phyloP scores from a whole-genome alignment of 306 rosid genomes.

The Cotoneaster glaucophyllus region DNA sequence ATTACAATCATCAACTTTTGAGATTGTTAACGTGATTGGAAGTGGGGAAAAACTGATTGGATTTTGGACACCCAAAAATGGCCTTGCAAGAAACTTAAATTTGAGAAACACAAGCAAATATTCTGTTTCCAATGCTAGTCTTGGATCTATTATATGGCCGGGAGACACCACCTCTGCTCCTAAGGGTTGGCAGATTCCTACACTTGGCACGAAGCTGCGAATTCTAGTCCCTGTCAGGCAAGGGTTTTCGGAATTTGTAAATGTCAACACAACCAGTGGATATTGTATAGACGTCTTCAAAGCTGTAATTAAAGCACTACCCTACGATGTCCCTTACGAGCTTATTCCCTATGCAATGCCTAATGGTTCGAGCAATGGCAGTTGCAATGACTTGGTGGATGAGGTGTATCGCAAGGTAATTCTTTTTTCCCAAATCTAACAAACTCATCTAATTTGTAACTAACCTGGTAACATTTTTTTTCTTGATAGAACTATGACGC shows the following conservation, averaged over 20 bases:
- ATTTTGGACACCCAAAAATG: conserved; percentile 1
- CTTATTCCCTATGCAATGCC: conserved; percentile 12
- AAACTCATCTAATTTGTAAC: not conserved
- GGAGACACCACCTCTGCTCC: conserved; percentile 17
- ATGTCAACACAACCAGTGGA: not conserved
- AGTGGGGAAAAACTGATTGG: not conserved
- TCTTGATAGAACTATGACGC: conserved; percentile 13
- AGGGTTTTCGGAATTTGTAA: conserved; percentile 6
- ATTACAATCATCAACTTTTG: conserved; percentile 20
- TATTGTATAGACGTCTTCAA: conserved; percentile 15
- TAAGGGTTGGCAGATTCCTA: conserved; percentile 26
- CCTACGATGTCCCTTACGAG: conserved; percentile 6
- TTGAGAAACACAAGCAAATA: not conserved
- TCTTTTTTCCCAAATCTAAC: not conserved
- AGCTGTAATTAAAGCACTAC: conserved; percentile 3
- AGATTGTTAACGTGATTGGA: conserved; percentile 28
- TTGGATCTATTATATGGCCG: conserved; percentile 26
- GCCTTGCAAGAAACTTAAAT: not conserved
- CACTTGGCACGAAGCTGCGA: conserved; percentile 6
- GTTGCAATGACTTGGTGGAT: conserved; percentile 10
- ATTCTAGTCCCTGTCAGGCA: conserved; percentile 15
- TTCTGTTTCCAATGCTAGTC: not conserved
- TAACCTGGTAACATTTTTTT: not conserved
- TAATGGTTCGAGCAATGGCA: not conserved
- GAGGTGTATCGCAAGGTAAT: conserved; percentile 18